Evolutionary conservation across 2,329 filamentous ascomycete genomes (phyloP).

Genomic region (Pestalotiopsis sp.): DNA sequence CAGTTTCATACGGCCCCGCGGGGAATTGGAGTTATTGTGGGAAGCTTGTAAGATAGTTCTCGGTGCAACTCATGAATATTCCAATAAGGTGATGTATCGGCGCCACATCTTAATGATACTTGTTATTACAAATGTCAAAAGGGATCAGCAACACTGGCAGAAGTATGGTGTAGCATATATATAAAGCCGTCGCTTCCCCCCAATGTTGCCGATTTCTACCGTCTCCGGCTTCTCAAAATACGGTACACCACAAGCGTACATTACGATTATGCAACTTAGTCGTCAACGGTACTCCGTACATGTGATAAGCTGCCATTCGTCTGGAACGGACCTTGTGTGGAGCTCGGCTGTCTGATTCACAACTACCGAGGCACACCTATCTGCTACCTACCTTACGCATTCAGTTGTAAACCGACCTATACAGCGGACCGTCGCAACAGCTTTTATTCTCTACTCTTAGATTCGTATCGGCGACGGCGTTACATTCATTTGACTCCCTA

Average conservation of each 20-base stretch:
- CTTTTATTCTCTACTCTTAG: neutral
- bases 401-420: neutral
- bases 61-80: no score
- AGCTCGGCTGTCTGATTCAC: slow-evolving; percentile 1
- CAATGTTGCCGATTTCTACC: no score
- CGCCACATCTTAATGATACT: no score
- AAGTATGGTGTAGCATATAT: no score
- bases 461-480: neutral
- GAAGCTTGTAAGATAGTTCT: no score
- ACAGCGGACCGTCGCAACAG: neutral
- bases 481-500: neutral
- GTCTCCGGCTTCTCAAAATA: no score
- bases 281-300: neutral
- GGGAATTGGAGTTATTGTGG: neutral
- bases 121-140: no score
- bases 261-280: neutral
- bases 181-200: no score
- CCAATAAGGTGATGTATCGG: no score
- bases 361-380: neutral
- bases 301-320: neutral
- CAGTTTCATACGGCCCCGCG: neutral
- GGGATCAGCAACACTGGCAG: no score
- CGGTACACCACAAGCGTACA: neutral
- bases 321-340: neutral
- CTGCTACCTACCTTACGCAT: neutral